Conservation (phyloP, 2,329 filamentous ascomycete genomes). For the Alternaria sp. region DNA sequence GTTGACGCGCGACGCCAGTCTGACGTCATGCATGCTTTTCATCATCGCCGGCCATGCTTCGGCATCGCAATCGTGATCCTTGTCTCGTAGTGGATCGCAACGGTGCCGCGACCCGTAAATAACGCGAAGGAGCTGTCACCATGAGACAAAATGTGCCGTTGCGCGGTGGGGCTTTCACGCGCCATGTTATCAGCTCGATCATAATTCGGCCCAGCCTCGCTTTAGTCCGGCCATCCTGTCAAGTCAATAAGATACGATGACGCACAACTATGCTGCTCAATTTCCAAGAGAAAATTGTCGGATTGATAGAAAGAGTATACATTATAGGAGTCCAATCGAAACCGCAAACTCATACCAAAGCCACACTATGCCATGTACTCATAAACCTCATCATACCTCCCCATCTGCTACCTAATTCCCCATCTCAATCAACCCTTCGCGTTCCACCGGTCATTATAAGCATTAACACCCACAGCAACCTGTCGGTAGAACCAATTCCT, state of each 20-base stretch:
- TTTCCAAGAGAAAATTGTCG: background rate
- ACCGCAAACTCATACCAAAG: background rate
- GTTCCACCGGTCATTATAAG: constrained; percentile 71
- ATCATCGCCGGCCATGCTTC: constrained; percentile 13
- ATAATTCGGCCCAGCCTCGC: background rate
- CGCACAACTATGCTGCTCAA: rapidly evolving
- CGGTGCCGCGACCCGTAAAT: constrained; percentile 7
- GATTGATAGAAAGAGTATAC: constrained; percentile 2
- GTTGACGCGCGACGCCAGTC: constrained; percentile 11
- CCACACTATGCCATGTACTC: constrained; percentile 10
- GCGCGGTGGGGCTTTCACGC: background rate
- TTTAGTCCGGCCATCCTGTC: background rate
- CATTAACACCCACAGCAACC: constrained; percentile 70
- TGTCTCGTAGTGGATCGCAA: constrained; percentile 3
- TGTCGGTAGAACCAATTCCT: constrained; percentile 71
- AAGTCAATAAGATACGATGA: background rate
- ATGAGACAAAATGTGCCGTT: background rate
- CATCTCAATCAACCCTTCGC: constrained; percentile 56
- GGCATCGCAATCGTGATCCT: constrained; percentile 3
- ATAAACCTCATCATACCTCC: background rate
- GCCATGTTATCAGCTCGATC: background rate
- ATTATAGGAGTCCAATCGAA: constrained; percentile 1
- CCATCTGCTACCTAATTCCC: background rate
- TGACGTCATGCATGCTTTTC: constrained; percentile 11
- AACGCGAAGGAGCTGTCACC: background rate